Base-by-base conservation (phyloP, 495 filamentous ascomycete genomes). In the Penicillium salamii region DNA sequence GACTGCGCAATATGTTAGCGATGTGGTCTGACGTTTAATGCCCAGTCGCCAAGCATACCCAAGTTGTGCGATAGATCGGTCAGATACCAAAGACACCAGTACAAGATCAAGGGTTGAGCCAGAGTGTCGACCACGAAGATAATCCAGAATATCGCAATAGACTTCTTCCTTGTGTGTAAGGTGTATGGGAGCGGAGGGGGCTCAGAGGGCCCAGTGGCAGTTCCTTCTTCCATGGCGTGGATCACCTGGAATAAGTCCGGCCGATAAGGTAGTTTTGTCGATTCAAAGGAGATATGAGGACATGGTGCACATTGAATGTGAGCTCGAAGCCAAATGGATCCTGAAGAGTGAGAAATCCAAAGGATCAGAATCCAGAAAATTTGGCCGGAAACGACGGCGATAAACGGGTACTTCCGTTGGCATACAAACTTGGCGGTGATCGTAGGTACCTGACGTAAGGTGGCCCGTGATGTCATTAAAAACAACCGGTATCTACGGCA, bases 121-220 rank as follows among this genome's bases (percentile, higher is more conserved):
- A 79, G 58, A 15, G 69, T 74, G 54, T 84, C 81, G 26, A 81
- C 44, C 7, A 82, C 43, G 38, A 83, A 78, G 14, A 84, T 60
- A 0, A 58, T 69, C 81, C 82, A 85, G 63, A 85, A 84, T 20
- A 81, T 56, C 15, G 70, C 57, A 54, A 84, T 83, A 28, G 71
- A 64, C 61, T 69, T 72, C 49, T 80, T 81, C 19, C 81, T 69
- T n/a, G 70, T 60, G 20, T 68, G 71, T 15, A 84, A 58, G 5
- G 74, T 75, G 59, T 83, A 84, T 23, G 82, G 78, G 15, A 85
- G 74, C 12, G 71, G 68, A 28, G 79, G 81, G 31, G 79, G 80
- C 46, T 67, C 70, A 19, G 55, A 52, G 12, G 59, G 46, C 18
- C 40, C 26, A 34, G 55, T 20, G 15, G 24, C 36, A 26, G 52